Conservation (phyloP, 345 rosid genomes). For the Sonneratia alba region DNA sequence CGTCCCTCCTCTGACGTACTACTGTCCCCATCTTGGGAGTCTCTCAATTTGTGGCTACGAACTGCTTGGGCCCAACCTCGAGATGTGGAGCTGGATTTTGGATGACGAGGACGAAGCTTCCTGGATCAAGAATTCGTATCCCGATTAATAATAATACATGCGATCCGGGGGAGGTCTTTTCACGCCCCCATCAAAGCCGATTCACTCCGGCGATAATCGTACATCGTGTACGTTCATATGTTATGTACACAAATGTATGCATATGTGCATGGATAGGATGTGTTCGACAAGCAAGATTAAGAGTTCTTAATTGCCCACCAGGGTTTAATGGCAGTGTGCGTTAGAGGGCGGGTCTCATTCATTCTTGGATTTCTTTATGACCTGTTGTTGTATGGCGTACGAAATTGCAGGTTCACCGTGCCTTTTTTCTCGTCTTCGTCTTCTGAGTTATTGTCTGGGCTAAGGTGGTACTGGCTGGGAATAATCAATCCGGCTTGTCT, state of each 20-base stretch:
- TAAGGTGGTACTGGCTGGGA: background rate
- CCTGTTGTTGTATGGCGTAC: background rate
- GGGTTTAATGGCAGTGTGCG: no score
- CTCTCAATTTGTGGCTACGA: background rate
- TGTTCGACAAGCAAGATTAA: no score
- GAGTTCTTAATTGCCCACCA: no score
- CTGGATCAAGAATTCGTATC: background rate
- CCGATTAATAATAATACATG: background rate
- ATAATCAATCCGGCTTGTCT: background rate
- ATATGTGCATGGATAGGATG: no score
- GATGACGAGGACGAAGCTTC: background rate
- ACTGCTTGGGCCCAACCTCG: background rate
- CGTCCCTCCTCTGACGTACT: background rate
- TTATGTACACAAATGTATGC: no score
- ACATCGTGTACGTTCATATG: background rate
- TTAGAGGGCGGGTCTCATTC: no score
- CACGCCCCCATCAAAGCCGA: no score
- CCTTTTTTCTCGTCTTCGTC: background rate
- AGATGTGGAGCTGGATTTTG: background rate
- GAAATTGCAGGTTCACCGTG: background rate
- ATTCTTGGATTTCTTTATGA: background rate
- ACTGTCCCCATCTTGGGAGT: background rate
- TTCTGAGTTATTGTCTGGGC: background rate
- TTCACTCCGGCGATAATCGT: no score
- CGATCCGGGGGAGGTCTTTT: no score